Percentiles rank a stretch among this genome's conserved stretches.
phyloP scores from a whole-genome alignment of 2,329 filamentous ascomycete species.

The Ophiostoma sp. region DNA sequence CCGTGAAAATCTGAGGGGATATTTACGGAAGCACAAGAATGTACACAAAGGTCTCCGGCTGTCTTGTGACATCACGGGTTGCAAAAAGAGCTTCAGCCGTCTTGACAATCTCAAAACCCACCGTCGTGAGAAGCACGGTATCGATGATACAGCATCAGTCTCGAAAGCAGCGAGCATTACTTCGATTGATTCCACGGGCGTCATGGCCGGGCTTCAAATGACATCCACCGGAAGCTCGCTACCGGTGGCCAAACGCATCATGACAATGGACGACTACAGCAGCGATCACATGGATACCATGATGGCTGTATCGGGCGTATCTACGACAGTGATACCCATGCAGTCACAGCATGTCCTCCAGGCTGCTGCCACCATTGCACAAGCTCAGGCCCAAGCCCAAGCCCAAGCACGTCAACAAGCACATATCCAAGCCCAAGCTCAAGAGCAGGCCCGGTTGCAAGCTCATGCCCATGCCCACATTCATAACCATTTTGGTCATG shows the following conservation, averaged over 20 bases:
- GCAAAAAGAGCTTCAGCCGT: conserved; percentile 36
- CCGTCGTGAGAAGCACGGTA: conserved; percentile 36
- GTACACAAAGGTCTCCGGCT: conserved; percentile 36
- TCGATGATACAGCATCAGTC: conserved; percentile 29
- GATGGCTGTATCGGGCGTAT: not conserved
- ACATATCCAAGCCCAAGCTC: not conserved
- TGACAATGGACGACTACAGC: conserved; percentile 11
- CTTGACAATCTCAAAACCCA: conserved; percentile 38
- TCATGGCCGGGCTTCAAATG: not conserved
- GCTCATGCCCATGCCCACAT: not conserved
- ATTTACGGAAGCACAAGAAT: conserved; percentile 38
- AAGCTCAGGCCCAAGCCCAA: conserved; percentile 16
- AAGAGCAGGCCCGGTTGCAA: not conserved
- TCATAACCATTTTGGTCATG: not conserved
- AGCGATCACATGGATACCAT: conserved; percentile 9
- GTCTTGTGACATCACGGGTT: conserved; percentile 34
- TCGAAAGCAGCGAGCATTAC: conserved; percentile 9
- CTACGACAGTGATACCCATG: not conserved
- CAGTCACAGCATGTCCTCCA: conserved; percentile 14
- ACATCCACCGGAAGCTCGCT: not conserved
- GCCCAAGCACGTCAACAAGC: not conserved
- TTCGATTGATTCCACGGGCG: not conserved
- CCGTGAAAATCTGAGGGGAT: conserved; percentile 36
- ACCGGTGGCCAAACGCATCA: not conserved
- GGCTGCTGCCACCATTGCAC: conserved; percentile 10